These are phyloP conservation scores for Hondaea fermentalgiana DNA, from an alignment of 108 stramenopile genomes.

Conservation along the genomic window DNA sequence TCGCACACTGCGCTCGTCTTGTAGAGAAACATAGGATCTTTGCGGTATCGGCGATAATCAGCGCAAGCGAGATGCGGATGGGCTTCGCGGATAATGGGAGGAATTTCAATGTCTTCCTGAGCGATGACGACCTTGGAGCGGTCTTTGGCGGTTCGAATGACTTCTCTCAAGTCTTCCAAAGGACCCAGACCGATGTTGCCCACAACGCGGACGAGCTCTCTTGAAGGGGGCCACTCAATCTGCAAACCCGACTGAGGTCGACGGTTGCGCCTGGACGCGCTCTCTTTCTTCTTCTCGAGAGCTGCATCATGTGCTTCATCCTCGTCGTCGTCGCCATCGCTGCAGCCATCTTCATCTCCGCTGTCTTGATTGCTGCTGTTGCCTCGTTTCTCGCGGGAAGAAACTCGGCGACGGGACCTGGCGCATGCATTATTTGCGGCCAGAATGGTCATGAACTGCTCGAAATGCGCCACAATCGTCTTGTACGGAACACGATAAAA, in stretches of 20 bases:
- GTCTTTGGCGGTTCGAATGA: slow-evolving; percentile 22
- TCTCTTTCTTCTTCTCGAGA: not conserved
- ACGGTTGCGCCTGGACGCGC: not conserved
- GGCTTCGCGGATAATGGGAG: slow-evolving; percentile 59
- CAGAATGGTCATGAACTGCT: slow-evolving; percentile 54
- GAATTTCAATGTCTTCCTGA: slow-evolving; percentile 46
- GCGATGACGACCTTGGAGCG: not conserved
- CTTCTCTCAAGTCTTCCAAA: slow-evolving; percentile 18
- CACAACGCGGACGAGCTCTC: slow-evolving; percentile 54
- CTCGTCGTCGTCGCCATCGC: no score
- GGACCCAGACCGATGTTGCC: slow-evolving; percentile 68
- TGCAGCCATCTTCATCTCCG: no score
- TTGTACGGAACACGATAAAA: slow-evolving; percentile 66
- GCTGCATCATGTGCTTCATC: no score
- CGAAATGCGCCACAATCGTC: slow-evolving; percentile 64
- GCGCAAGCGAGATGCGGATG: slow-evolving; percentile 54
- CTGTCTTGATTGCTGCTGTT: no score
- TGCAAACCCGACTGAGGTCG: not conserved
- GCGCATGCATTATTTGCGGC: slow-evolving; percentile 23
- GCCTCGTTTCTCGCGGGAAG: no score
- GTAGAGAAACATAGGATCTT: slow-evolving; percentile 63
- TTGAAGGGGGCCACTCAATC: slow-evolving; percentile 57
- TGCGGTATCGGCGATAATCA: slow-evolving; percentile 53
- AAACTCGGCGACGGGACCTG: slow-evolving; percentile 20
- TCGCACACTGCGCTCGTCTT: slow-evolving; percentile 65